Percentiles rank a stretch among this genome's conserved stretches.
These are phyloP conservation scores for Fagopyrum esculentum DNA, from an alignment of 148 eudicot genomes.

Conservation along the genomic window DNA sequence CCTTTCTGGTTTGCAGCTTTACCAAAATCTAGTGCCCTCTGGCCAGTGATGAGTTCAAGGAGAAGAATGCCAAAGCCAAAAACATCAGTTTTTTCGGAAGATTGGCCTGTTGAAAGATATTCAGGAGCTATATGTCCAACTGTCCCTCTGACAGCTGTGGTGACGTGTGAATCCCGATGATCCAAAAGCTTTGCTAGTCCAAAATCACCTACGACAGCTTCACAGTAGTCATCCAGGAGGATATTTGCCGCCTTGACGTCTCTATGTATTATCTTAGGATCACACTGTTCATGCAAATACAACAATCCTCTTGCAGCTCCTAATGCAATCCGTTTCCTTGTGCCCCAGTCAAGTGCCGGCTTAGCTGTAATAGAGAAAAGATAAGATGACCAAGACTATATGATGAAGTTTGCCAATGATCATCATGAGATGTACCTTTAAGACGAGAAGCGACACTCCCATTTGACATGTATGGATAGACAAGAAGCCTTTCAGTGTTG, in stretches of 20 bases:
- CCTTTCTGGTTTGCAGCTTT: constrained; percentile 77
- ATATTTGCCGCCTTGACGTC: constrained; percentile 99
- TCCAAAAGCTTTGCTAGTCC: constrained; percentile 83
- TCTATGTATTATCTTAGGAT: constrained; percentile 92
- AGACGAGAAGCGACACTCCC: constrained; percentile 97
- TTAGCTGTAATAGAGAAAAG: constrained; percentile 41
- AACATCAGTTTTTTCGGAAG: constrained; percentile 82
- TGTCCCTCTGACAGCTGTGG: constrained; percentile 76
- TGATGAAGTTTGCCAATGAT: neutral
- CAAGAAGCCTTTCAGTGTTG: constrained; percentile 63
- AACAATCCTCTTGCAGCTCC: constrained; percentile 90
- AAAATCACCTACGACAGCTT: constrained; percentile 89
- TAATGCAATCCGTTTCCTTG: constrained; percentile 76
- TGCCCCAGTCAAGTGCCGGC: constrained; percentile 81
- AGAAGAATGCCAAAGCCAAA: constrained; percentile 76
- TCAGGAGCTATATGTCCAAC: constrained; percentile 86
- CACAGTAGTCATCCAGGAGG: constrained; percentile 76
- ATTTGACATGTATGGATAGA: constrained; percentile 95
- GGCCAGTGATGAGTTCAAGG: constrained; percentile 80
- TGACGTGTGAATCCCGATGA: constrained; percentile 73
- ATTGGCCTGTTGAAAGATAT: constrained; percentile 83
- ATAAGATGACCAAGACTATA: neutral
- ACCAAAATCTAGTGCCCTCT: constrained; percentile 70
- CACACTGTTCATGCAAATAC: constrained; percentile 96
- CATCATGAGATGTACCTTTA: constrained; percentile 49